Percentiles rank a stretch among this genome's conserved stretches.
Conservation (phyloP, 1,284 basidiomycete species). For the Heterobasidion annosum region DNA sequence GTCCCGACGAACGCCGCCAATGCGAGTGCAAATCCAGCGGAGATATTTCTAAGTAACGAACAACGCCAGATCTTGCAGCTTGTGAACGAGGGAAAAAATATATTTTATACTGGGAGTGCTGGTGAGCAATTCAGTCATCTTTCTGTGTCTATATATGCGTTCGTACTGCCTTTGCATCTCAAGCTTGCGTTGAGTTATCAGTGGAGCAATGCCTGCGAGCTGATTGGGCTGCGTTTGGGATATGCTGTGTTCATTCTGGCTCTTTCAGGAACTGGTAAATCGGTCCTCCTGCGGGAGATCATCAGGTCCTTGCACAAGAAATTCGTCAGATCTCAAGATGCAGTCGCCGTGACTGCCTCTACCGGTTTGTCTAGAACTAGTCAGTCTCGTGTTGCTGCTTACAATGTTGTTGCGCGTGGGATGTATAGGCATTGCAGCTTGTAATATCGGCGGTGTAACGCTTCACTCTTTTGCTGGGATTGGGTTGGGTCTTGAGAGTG, state of each 20-base stretch:
- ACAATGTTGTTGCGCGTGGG: not conserved
- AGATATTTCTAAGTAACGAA: conserved; percentile 67
- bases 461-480: conserved; percentile 89
- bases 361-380: conserved; percentile 43
- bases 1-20: not conserved
- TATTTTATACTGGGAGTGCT: conserved; percentile 98
- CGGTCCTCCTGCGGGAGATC: conserved; percentile 82
- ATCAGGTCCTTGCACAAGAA: conserved; percentile 54
- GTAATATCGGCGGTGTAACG: conserved; percentile 86
- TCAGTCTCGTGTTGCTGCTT: not conserved
- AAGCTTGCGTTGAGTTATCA: not conserved
- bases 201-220: not conserved
- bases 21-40: conserved; percentile 25
- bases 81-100: conserved; percentile 60
- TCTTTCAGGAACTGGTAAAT: conserved; percentile 79
- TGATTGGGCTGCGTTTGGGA: not conserved
- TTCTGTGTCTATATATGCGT: not conserved
- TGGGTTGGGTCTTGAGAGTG: conserved; percentile 65
- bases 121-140: conserved; percentile 41
- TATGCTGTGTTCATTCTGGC: not conserved
- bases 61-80: conserved; percentile 78
- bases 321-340: conserved; percentile 34
- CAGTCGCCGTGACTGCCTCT: conserved; percentile 82
- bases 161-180: not conserved
- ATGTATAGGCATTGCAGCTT: conserved; percentile 69